Evolutionary conservation across 208 protist genomes (phyloP), one percentile per base, ranked within the genome.

Genomic region (Trypanosoma grayi): DNA sequence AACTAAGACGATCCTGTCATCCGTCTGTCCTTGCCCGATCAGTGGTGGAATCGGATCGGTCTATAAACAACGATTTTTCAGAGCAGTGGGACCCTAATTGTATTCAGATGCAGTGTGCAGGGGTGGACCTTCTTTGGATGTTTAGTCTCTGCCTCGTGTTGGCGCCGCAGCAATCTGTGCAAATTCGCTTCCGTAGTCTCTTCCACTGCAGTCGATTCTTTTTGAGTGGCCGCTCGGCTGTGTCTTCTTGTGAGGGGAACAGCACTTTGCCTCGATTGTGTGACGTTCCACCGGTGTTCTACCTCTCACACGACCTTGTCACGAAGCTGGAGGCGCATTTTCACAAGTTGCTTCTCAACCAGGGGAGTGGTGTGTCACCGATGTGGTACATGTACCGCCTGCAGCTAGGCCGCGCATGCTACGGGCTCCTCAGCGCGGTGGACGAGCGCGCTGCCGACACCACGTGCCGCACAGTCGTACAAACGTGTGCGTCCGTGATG

Each of bases 111-210:
- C 30, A 64, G 0, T 11, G 31, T 36, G 43, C 0, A 40, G 48
- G 31, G 20, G 66, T 72, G 13, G 58, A 72, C n/a, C 7, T 54
- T 27, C 31, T 72, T 11, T 72, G 66, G 66, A 16, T 52, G 13
- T 65, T 59, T 22, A 72, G 66, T 60, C 4, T 72, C 3, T 45
- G n/a, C 46, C 27, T 65, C 24, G 33, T 65, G 18, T 43, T 72
- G 18, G 51, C 46, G 2, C n/a, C 34, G 5, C 4, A 55, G 2
- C 31, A 65, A 30, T 40, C 58, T 53, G 36, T 48, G 0, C 20
- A 39, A 48, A 41, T 60, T 18, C 18, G 18, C 22, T 46, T 24
- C 1, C 57, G 57, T 30, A 51, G 25, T 33, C 34, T 47, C 13
- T 4, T 60, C 11, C n/a, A 45, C 4, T 54, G n/a, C 22, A 22